These are phyloP conservation scores for Porpolomopsis calyptriformis DNA, from an alignment of 768 basidiomycete species.

Conservation along the genomic window DNA sequence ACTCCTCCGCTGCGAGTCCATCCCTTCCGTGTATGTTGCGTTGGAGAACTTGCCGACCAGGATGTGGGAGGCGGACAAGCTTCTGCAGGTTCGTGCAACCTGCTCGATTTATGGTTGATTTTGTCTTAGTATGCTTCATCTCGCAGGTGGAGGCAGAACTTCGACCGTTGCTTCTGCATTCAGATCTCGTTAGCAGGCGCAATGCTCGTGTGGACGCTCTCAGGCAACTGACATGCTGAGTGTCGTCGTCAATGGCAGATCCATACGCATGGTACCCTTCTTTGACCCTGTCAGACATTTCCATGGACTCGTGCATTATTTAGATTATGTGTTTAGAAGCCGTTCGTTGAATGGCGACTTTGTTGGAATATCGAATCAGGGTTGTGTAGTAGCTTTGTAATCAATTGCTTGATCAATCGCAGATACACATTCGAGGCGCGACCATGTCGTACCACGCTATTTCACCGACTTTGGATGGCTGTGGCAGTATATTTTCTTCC, in stretches of 20 bases:
- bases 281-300: neutral
- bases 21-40: constrained; percentile 82
- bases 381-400: too few relatives aligned
- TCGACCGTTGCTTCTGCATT: constrained; percentile 38
- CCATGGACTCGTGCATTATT: neutral
- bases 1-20: constrained; percentile 72
- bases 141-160: constrained; percentile 49
- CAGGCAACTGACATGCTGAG: constrained; percentile 28
- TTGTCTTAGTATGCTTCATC: neutral
- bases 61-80: constrained; percentile 87
- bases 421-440: too few relatives aligned
- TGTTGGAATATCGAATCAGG: too few relatives aligned
- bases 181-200: constrained; percentile 46
- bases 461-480: too few relatives aligned
- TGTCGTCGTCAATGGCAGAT: too few relatives aligned
- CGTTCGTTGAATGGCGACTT: too few relatives aligned
- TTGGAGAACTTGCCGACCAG: constrained; percentile 83
- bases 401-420: too few relatives aligned
- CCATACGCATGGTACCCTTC: neutral
- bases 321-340: too few relatives aligned
- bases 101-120: neutral
- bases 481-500: too few relatives aligned
- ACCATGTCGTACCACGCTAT: too few relatives aligned
- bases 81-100: constrained; percentile 65
- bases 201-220: constrained; percentile 40